Base-by-base conservation (phyloP, 139 green algal genomes). In the Tetradesmus obliquus region DNA sequence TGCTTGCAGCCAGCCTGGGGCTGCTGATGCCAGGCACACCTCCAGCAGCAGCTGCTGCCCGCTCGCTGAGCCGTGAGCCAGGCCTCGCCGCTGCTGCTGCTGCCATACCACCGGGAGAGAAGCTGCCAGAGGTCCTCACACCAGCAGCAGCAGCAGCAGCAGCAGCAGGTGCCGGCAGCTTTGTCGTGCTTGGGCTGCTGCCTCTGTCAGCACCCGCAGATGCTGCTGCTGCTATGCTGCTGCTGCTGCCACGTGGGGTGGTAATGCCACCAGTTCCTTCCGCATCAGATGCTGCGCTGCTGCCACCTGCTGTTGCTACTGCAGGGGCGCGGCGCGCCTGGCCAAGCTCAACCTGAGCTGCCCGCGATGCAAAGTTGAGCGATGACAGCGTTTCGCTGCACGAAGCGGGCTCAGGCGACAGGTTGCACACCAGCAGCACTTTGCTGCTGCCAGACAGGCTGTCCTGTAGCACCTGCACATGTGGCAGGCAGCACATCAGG, bases 351-450 rank as follows among this genome's bases (percentile, higher is more conserved):
- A 96, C 95, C 91, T 96, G 94, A 17, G 92, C 91, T 22, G 94
- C 96, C 6, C 96, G 66, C 3, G 79, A 87, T 0, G 96, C 96
- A 93, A 98, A 98, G 91, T 95, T 96, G 79, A 98, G 95, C 0
- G 95, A 96, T 22, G 91, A 97, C 6, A 97, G 84, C 1, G 95
- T 96, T 82, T 98, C 96, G 0, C 81, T 60, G 45, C 62, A 84
- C 6, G 92, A 93, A 0, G 90, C 87, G 10, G 94, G 88, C 94
- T 99, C 97, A 0, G 97, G 97, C 89, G 97, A 98, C 93, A 99
- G 94, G 95, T 99, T 99, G 72, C 99, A 97, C 83, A 99, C 97
- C 97, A 99, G 98, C n/a, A 99, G 95, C 55, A 97, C 99, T 92
- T 99, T 99, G 88, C 97, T 97, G 82, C 55, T 91, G 86, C 90